Evolutionary conservation across 768 basidiomycete species (phyloP).

Genomic region (Termitomyces sp.): DNA sequence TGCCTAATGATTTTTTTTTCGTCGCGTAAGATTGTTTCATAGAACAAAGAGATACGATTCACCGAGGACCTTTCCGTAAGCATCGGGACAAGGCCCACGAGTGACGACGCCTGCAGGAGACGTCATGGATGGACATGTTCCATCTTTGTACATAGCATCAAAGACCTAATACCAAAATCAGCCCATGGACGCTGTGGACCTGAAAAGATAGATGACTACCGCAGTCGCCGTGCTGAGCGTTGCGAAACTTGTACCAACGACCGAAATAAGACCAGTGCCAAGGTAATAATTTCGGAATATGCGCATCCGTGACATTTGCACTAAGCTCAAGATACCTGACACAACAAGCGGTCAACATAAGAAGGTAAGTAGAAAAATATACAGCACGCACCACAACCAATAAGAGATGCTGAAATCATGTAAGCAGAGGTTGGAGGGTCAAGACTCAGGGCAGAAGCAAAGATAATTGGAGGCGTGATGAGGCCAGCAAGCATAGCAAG

Average conservation of each 20-base stretch:
- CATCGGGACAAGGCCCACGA: conserved; percentile 66
- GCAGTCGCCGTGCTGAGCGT: conserved; percentile 71
- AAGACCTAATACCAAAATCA: conserved; percentile 48
- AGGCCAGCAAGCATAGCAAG: conserved; percentile 81
- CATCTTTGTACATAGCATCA: conserved; percentile 69
- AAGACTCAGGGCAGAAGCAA: conserved; percentile 58
- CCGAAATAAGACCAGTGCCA: conserved; percentile 76
- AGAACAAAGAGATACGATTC: conserved; percentile 7
- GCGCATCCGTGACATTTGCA: conserved; percentile 71
- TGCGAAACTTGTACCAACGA: conserved; percentile 79
- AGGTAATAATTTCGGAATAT: conserved; percentile 62
- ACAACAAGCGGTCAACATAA: neutral
- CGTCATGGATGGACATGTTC: conserved; percentile 63
- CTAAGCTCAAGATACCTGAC: conserved; percentile 66
- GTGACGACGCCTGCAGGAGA: conserved; percentile 55
- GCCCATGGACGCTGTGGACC: neutral
- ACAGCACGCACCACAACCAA: conserved; percentile 58
- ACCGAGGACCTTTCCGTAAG: conserved; percentile 77
- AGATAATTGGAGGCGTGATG: conserved; percentile 81
- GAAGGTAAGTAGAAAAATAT: neutral
- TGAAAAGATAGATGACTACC: conserved; percentile 30
- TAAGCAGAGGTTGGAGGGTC: conserved; percentile 59
- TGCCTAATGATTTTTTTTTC: conserved; percentile 39
- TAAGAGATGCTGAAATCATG: conserved; percentile 78
- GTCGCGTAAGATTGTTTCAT: neutral